Evolutionary conservation across 169 alveolate species (phyloP).

Genomic region (Theileria annulata): DNA sequence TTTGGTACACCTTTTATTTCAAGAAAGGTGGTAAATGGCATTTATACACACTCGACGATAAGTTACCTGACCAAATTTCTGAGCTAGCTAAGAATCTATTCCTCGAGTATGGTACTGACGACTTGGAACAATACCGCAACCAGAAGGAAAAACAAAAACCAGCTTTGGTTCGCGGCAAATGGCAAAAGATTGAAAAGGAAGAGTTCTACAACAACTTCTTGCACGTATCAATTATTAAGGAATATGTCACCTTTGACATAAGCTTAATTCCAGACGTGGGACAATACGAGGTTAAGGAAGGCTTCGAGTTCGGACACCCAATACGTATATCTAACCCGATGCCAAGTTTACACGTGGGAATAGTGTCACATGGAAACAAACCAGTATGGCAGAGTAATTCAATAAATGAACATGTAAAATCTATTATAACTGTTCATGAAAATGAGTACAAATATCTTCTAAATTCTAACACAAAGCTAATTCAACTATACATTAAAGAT

Average conservation of each 20-base stretch:
- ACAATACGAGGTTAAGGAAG: conserved; percentile 6
- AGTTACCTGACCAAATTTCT: neutral
- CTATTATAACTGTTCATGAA: conserved; percentile 9
- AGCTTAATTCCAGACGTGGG: neutral
- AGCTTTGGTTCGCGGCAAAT: neutral
- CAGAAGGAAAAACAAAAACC: neutral
- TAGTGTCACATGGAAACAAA: neutral
- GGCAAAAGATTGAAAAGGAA: neutral
- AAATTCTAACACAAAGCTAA: neutral
- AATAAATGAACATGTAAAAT: conserved; percentile 4
- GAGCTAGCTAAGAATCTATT: neutral
- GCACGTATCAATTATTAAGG: neutral
- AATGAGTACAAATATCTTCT: neutral
- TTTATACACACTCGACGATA: neutral
- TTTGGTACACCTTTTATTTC: conserved; percentile 8
- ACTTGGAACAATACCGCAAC: neutral
- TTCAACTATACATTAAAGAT: conserved; percentile 4
- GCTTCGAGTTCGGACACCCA: conserved; percentile 14
- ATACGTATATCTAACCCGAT: conserved; percentile 5
- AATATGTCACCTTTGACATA: neutral
- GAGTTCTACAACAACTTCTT: conserved; percentile 11
- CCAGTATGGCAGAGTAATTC: neutral
- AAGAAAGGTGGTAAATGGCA: conserved; percentile 2
- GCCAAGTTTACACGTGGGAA: neutral
- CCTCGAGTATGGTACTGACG: neutral